Percentiles rank a stretch among this genome's conserved stretches.
These are phyloP conservation scores for Aspergillus sp. DNA, from an alignment of 2,329 filamentous ascomycete genomes.

Conservation along the genomic window DNA sequence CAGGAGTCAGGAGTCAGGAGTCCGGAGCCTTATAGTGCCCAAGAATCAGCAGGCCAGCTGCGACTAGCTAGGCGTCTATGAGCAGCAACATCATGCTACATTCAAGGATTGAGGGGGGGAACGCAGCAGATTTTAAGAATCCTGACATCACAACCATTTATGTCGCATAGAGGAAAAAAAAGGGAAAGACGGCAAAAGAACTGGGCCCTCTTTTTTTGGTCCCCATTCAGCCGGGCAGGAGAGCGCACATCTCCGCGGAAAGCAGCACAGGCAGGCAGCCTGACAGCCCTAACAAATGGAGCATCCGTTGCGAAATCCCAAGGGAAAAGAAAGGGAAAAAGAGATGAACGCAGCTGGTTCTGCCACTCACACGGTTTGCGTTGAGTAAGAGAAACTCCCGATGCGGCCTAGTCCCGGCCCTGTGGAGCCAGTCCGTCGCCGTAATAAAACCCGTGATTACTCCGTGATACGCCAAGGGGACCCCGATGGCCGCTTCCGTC, in stretches of 20 bases:
- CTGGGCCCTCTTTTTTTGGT: background rate
- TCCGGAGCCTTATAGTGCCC: background rate
- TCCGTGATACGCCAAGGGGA: background rate
- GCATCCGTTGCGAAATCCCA: no score
- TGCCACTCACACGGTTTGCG: conserved; percentile 34
- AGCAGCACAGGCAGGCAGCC: no score
- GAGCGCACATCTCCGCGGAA: background rate
- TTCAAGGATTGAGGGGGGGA: background rate
- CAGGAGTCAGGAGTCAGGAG: no score
- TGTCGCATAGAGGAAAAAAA: background rate
- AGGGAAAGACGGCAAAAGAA: background rate
- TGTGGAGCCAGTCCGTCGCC: background rate
- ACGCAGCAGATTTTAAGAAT: background rate
- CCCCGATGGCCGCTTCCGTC: no score
- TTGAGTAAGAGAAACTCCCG: conserved; percentile 38
- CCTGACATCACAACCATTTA: background rate
- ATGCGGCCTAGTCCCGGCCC: conserved; percentile 26
- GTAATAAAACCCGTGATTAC: background rate
- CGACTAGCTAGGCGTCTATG: background rate
- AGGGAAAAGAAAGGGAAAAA: no score
- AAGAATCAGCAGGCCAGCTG: background rate
- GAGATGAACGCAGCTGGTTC: background rate
- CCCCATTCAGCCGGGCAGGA: background rate
- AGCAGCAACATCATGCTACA: background rate
- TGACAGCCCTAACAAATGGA: background rate